Base-by-base conservation (phyloP, 179 eudicot species). In the Drosera spatulata region DNA sequence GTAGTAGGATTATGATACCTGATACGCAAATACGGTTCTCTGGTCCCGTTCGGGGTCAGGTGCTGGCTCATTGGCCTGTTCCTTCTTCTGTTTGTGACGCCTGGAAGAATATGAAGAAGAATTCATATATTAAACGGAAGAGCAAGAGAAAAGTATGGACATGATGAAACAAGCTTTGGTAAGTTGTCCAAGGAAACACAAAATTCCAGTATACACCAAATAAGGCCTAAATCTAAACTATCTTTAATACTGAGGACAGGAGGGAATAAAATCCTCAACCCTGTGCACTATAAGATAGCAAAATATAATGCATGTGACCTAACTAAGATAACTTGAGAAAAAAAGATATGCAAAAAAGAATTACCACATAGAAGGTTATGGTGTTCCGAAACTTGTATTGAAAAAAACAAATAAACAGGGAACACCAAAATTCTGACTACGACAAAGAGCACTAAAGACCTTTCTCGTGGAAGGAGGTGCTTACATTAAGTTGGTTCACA, bases 41-140 rank as follows among this genome's bases (percentile, higher is more conserved):
- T 22, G 33, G 33, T 22, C 33, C 33, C 33, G 33, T 22, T 91
- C 96, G 58, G 97, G 96, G 63, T 88, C 96, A 69, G 69, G 83
- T 77, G 78, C 94, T 40, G 86, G 85, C 63, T 83, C 86, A 42
- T 70, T 65, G 43, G 57, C 67, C 44, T 80, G 93, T 14, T 87
- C 90, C 77, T 77, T 91, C 80, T 82, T 81, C 62, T 81, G 87
- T 72, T 79, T 87, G 63, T 70, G 70, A 48, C 80, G 76, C 78
- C 97, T 90, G 81, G 75, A 75, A 56, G 58, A 69, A 12, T 65
- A 64, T 11, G 7, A 47, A 68, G 66, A 53, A 2, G 47, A 62
- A 62, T 63, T 12, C 6, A 42, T 46, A 59, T 14, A 64, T 41
- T 47, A 61, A 58, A 43, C 45, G 47, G 66, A 39, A 41, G 50